These are phyloP conservation scores for Hericium rajendrae DNA, from an alignment of 768 basidiomycete species.

Conservation along the genomic window DNA sequence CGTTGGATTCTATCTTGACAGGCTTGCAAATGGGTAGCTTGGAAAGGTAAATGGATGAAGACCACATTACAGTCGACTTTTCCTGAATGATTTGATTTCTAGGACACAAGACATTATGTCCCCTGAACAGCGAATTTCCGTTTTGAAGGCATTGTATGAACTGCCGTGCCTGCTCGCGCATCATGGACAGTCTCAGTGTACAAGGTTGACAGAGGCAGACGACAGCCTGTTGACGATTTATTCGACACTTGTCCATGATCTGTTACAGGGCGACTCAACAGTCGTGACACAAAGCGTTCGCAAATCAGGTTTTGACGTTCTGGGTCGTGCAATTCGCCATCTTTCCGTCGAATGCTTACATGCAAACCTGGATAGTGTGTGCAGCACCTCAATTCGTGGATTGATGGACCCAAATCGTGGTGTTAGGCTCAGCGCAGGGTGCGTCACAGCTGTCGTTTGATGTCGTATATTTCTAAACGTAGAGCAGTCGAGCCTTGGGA, in stretches of 20 bases:
- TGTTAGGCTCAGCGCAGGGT: slow-evolving; percentile 14
- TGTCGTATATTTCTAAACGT: neutral
- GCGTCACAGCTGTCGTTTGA: neutral
- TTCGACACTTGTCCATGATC: slow-evolving; percentile 24
- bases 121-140: slow-evolving; percentile 1
- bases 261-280: slow-evolving; percentile 38
- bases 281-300: slow-evolving; percentile 36
- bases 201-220: slow-evolving; percentile 1
- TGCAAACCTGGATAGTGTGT: slow-evolving; percentile 3
- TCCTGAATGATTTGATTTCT: too few species aligned
- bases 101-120: neutral
- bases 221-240: slow-evolving; percentile 22
- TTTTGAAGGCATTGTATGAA: slow-evolving; percentile 4
- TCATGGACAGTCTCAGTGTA: neutral
- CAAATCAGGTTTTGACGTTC: slow-evolving; percentile 30
- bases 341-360: slow-evolving; percentile 21
- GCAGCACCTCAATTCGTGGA: neutral
- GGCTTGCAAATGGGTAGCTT: neutral
- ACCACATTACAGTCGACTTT: too few species aligned
- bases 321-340: slow-evolving; percentile 35
- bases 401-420: slow-evolving; percentile 9
- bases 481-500: slow-evolving; percentile 8
- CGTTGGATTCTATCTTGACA: neutral
- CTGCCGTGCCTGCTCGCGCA: slow-evolving; percentile 6
- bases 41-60: neutral